phyloP scores from a whole-genome alignment of 2,329 filamentous ascomycete genomes.

The Diplodia sapinea region DNA sequence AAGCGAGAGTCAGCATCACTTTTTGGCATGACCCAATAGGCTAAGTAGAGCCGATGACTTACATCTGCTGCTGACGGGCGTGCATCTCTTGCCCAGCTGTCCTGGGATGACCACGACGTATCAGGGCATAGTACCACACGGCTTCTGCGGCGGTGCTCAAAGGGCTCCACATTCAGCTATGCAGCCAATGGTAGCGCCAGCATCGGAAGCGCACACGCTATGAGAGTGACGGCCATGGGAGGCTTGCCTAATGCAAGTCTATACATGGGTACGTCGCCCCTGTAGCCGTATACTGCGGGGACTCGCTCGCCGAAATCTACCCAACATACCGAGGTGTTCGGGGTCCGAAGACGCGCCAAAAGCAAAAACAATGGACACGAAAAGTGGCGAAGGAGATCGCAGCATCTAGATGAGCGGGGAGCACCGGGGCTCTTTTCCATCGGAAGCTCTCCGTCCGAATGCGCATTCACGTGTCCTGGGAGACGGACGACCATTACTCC shows the following conservation, averaged over 20 bases:
- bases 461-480: not conserved
- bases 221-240: conserved; percentile 7
- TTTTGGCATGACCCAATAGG: not conserved
- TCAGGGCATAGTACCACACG: not conserved
- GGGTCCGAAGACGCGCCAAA: conserved; percentile 8
- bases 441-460: not conserved
- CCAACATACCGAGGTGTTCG: not conserved
- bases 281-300: conserved; percentile 14
- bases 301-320: not conserved
- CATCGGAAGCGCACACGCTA: conserved; percentile 13
- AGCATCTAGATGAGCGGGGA: not conserved
- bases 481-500: not conserved
- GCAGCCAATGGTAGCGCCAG: conserved; percentile 6
- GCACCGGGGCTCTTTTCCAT: not conserved
- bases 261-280: conserved; percentile 9
- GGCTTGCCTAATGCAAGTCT: not conserved
- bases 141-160: not conserved
- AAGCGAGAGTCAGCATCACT: conserved; percentile 6
- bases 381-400: conserved; percentile 5
- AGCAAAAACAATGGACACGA: not conserved
- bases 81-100: not conserved
- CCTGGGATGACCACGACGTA: not conserved
- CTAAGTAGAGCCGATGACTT: conserved; percentile 5
- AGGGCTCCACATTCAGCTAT: not conserved
- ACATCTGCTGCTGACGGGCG: conserved; percentile 22